These are phyloP conservation scores for Letharia lupina DNA, from an alignment of 495 filamentous ascomycete genomes.

Conservation along the genomic window DNA sequence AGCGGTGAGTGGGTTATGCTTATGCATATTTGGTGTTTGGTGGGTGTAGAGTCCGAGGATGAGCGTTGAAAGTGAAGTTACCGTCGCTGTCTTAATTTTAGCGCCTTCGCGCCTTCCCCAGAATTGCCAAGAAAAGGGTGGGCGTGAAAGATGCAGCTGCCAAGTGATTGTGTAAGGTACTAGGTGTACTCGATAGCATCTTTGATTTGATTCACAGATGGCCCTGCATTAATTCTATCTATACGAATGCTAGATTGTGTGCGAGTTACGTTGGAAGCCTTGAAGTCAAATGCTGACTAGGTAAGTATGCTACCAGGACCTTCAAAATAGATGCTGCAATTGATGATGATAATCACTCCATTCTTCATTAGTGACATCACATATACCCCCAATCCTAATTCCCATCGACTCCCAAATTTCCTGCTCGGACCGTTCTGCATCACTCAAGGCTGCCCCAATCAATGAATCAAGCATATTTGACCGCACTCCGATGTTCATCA, in stretches of 20 bases:
- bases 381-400: background rate
- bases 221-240: background rate
- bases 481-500: conserved; percentile 8
- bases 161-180: no score
- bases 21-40: background rate
- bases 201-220: no score
- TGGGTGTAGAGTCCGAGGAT: background rate
- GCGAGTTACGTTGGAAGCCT: background rate
- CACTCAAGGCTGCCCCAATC: background rate
- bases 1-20: background rate
- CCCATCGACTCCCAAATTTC: conserved; percentile 6
- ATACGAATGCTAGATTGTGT: background rate
- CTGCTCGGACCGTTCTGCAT: background rate
- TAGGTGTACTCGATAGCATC: no score
- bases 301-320: background rate
- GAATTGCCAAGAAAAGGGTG: background rate
- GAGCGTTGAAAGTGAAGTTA: background rate
- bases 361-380: background rate
- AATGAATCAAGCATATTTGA: conserved; percentile 19
- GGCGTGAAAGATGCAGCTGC: no score
- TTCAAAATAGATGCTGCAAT: background rate
- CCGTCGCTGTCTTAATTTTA: background rate
- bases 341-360: background rate
- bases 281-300: background rate
- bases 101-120: conserved; percentile 16